phyloP scores from a whole-genome alignment of 2,329 filamentous ascomycete genomes.

The Penicillium brasilianum region DNA sequence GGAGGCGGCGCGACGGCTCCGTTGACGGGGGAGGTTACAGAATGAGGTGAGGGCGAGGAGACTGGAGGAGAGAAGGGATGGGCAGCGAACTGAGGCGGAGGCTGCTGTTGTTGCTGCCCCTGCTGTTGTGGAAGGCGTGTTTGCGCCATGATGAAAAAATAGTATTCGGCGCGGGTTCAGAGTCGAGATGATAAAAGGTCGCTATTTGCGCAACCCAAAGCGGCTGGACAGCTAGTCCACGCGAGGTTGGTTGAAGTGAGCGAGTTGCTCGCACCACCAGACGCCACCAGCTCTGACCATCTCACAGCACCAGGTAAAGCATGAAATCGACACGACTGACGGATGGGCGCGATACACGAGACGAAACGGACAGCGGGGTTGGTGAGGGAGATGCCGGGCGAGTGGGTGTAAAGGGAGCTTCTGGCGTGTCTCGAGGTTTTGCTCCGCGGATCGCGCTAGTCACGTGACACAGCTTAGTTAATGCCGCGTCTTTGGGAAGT shows the following conservation, averaged over 20 bases:
- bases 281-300: constrained; percentile 45
- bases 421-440: constrained; percentile 25
- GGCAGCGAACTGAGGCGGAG: constrained; percentile 55
- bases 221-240: constrained; percentile 33
- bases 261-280: constrained; percentile 46
- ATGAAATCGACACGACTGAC: constrained; percentile 24
- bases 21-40: constrained; percentile 55
- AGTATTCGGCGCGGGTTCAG: constrained; percentile 4
- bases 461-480: constrained; percentile 31
- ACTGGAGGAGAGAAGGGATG: constrained; percentile 68
- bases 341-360: neutral
- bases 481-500: constrained; percentile 15
- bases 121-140: constrained; percentile 50
- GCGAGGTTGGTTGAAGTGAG: constrained; percentile 42
- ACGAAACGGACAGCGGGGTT: constrained; percentile 10
- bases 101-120: constrained; percentile 30
- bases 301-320: constrained; percentile 35
- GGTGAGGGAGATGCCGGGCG: constrained; percentile 21
- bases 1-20: constrained; percentile 65
- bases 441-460: constrained; percentile 31
- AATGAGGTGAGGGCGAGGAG: constrained; percentile 64
- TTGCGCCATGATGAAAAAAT: constrained; percentile 60
- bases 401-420: constrained; percentile 28
- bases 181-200: constrained; percentile 17
- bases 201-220: constrained; percentile 32